Evolutionary conservation across 2,329 filamentous ascomycete species (phyloP).

Genomic region (Aspergillus fischeri): DNA sequence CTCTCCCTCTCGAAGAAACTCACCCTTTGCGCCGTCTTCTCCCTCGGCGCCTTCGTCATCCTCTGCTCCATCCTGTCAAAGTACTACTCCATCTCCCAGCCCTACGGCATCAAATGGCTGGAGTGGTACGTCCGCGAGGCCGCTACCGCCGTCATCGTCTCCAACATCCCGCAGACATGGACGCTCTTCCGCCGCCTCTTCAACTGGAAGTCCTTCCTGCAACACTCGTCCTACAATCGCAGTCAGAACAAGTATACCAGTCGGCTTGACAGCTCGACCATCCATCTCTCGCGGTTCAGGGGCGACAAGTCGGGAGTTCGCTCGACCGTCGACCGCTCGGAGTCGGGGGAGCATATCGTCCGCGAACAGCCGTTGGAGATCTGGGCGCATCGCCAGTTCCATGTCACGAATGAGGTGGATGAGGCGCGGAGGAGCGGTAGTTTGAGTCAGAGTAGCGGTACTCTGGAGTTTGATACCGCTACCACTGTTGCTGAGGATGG

Average conservation of each 20-base stretch:
- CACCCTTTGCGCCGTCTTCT: constrained; percentile 53
- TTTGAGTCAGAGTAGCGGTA: constrained; percentile 1
- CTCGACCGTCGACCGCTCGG: constrained; percentile 5
- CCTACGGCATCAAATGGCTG: constrained; percentile 54
- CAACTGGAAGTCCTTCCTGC: constrained; percentile 28
- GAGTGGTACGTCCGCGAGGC: constrained; percentile 60
- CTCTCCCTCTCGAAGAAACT: constrained; percentile 47
- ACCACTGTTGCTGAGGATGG: background rate
- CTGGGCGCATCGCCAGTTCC: constrained; percentile 16
- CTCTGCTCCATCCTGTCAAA: constrained; percentile 58
- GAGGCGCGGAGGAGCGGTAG: constrained; percentile 1
- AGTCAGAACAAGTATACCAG: constrained; percentile 7
- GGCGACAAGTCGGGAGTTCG: constrained; percentile 5
- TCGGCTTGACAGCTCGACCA: constrained; percentile 7
- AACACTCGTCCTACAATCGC: constrained; percentile 13
- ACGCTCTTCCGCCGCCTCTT: constrained; percentile 51
- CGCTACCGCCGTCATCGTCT: constrained; percentile 56
- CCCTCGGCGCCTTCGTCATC: constrained; percentile 54
- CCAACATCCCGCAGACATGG: constrained; percentile 60
- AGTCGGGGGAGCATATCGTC: constrained; percentile 10
- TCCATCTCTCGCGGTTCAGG: constrained; percentile 11
- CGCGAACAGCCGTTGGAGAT: constrained; percentile 12
- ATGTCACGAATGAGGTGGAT: constrained; percentile 14
- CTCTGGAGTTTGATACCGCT: constrained; percentile 4
- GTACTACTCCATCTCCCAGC: constrained; percentile 56